Base-by-base conservation (phyloP, 768 basidiomycete genomes). In the Boletales sp. region DNA sequence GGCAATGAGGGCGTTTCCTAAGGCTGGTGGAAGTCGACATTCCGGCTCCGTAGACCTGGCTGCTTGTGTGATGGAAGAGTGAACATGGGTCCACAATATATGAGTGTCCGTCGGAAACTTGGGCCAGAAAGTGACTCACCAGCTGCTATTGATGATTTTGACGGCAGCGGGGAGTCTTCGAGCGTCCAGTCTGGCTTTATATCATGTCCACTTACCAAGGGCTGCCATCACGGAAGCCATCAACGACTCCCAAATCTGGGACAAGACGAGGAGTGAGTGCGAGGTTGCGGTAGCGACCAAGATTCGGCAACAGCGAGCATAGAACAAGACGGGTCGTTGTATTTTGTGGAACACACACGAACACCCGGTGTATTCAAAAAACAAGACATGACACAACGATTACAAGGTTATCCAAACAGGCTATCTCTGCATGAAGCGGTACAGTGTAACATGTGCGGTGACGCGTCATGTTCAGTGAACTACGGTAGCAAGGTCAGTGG, bases 1-100 rank as follows among this genome's bases (percentile, higher is more conserved):
- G 68, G 34, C 66, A 68, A 44, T 66, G 68, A 35, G 66, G 66
- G n/a, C 66, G 68, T 50, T 47, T 70, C 48, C 66, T 68, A 19
- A 56, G 36, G 43, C 65, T 66, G 18, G 64, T 53, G 39, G 63
- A 60, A 34, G 63, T 58, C 15, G 64, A 59, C 64, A 67, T 67
- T 37, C 30, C n/a, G 32, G 46, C 47, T 48, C 33, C 37, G 37
- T 41, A 10, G 11, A 45, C 36, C 42, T 31, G 41, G 41, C 34
- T 52, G 44, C 38, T 37, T 38, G 51, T 30, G 49, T 53, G 19
- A 36, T 37, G 33, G 17, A 30, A 12, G 17, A n/a, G 39, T 8
- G 15, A 13, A 49, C 46, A 44, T 60, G 25, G 31, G 6, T 32
- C 32, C 6, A n/a, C 12, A 15, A 21, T 15, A 21, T 15, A n/a